phyloP scores from a whole-genome alignment of 805 yeast species.

The Ogataea kodamae region DNA sequence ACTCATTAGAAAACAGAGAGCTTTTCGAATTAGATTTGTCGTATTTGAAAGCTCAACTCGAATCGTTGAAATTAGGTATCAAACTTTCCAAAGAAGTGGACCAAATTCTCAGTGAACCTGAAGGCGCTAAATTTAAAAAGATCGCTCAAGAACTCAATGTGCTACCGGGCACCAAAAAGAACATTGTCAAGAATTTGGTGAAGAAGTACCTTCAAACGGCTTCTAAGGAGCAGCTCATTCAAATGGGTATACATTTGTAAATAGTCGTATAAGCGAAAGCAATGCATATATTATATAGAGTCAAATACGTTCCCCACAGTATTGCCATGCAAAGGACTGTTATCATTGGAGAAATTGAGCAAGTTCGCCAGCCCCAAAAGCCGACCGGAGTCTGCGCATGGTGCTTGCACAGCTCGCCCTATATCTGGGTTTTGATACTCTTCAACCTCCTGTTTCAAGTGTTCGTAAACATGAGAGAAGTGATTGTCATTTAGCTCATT shows the following conservation, averaged over 20 bases:
- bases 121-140: slow-evolving; percentile 35
- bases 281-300: slow-evolving; percentile 17
- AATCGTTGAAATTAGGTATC: slow-evolving; percentile 20
- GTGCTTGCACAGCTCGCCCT: slow-evolving; percentile 5
- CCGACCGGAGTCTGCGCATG: slow-evolving; percentile 11
- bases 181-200: slow-evolving; percentile 66
- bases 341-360: slow-evolving; percentile 30
- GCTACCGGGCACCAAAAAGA: slow-evolving; percentile 42
- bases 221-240: slow-evolving; percentile 25
- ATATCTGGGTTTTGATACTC: slow-evolving; percentile 25
- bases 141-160: slow-evolving; percentile 36
- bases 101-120: slow-evolving; percentile 26
- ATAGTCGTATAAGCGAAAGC: slow-evolving; percentile 10
- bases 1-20: slow-evolving; percentile 26
- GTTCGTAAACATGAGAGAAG: slow-evolving; percentile 26
- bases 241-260: slow-evolving; percentile 26
- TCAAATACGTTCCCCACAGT: slow-evolving; percentile 29
- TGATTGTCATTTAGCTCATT: slow-evolving; percentile 30
- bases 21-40: slow-evolving; percentile 29
- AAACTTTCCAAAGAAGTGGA: slow-evolving; percentile 17
- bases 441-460: slow-evolving; percentile 27
- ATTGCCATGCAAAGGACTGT: slow-evolving; percentile 29
- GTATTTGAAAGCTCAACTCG: slow-evolving; percentile 23
- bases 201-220: slow-evolving; percentile 48
- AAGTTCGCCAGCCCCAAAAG: slow-evolving; percentile 28